These are phyloP conservation scores for Allium fistulosum DNA, from an alignment of 106 monocot species.

Conservation along the genomic window DNA sequence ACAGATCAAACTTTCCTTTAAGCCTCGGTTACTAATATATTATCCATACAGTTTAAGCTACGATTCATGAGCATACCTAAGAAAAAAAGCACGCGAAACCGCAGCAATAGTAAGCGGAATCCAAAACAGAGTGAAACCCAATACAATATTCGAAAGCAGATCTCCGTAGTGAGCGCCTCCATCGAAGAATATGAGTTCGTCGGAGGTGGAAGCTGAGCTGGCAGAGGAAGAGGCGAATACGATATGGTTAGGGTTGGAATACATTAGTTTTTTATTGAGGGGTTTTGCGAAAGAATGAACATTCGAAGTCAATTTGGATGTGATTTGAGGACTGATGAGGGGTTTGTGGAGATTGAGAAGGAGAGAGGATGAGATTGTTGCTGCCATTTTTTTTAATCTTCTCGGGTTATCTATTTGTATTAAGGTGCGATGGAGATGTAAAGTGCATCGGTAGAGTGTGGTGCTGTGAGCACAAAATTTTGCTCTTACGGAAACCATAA, in stretches of 20 bases:
- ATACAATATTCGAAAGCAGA: conserved; percentile 40
- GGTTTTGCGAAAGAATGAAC: conserved; percentile 1
- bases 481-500: no score
- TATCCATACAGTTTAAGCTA: no score
- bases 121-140: conserved; percentile 61
- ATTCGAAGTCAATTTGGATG: conserved; percentile 8
- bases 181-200: conserved; percentile 51
- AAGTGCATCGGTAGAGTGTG: no score
- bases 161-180: conserved; percentile 65
- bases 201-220: not conserved
- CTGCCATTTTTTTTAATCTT: not conserved
- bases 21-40: no score
- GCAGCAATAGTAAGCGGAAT: conserved; percentile 56
- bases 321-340: conserved; percentile 1
- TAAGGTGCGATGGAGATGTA: no score
- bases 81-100: conserved; percentile 55
- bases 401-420: no score
- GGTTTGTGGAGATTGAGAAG: not conserved
- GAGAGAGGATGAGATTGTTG: not conserved
- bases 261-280: not conserved
- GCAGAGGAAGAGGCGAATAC: conserved; percentile 7
- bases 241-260: not conserved
- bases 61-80: conserved; percentile 8
- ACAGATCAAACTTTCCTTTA: no score
- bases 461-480: no score